These are phyloP conservation scores for Rhamnella rubrinervis DNA, from an alignment of 331 rosid genomes.

Conservation along the genomic window DNA sequence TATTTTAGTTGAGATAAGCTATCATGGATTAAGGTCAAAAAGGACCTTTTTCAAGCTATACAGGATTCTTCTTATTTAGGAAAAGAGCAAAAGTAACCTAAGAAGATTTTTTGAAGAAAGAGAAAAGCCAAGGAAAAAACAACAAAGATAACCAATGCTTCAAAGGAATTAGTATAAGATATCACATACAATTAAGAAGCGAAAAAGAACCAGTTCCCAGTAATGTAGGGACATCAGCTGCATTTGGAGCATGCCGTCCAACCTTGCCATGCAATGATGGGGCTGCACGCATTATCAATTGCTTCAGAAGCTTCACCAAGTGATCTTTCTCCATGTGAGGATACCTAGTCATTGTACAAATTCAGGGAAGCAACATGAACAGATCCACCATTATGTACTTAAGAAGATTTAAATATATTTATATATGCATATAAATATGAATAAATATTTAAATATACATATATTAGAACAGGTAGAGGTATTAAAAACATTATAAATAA, in stretches of 20 bases:
- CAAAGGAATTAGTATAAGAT: constrained; percentile 29
- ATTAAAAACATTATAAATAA: background rate
- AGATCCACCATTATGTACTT: background rate
- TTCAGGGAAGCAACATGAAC: background rate
- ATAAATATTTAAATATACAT: too few relatives aligned
- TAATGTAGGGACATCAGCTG: constrained; percentile 86
- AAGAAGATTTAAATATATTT: too few relatives aligned
- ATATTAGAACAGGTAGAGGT: too few relatives aligned
- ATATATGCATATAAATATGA: too few relatives aligned
- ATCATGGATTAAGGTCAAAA: background rate
- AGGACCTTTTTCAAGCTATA: constrained; percentile 4
- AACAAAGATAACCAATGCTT: constrained; percentile 15
- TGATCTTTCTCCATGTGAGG: constrained; percentile 81
- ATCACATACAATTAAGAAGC: constrained; percentile 72
- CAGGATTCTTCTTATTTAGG: background rate
- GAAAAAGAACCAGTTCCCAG: constrained; percentile 88
- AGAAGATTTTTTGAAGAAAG: background rate
- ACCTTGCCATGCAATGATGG: constrained; percentile 48
- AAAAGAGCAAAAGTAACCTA: background rate
- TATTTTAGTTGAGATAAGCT: background rate
- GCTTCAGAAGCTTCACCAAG: constrained; percentile 82
- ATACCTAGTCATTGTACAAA: constrained; percentile 53
- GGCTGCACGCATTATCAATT: constrained; percentile 51
- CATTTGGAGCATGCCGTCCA: constrained; percentile 62
- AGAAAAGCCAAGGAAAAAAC: background rate